Evolutionary conservation across 352 stramenopile species (phyloP).

Genomic region (Pilasporangium apinafurcum): DNA sequence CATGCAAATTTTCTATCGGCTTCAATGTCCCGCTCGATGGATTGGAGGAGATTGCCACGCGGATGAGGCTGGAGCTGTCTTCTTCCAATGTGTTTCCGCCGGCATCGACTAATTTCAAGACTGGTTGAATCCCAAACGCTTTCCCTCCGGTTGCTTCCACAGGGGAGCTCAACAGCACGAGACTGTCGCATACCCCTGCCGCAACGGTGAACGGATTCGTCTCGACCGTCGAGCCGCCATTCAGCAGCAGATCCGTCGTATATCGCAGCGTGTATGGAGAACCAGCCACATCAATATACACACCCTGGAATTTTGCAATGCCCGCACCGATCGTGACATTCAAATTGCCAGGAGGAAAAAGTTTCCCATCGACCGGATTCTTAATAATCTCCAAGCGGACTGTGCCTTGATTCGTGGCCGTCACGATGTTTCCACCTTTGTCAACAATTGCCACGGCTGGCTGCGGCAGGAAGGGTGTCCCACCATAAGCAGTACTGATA

Average conservation of each 20-base stretch:
- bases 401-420: constrained; percentile 28
- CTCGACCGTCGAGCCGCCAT: constrained; percentile 40
- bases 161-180: constrained; percentile 39
- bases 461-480: constrained; percentile 69
- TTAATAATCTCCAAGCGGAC: constrained; percentile 61
- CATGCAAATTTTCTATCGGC: constrained; percentile 29
- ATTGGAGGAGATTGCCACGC: constrained; percentile 66
- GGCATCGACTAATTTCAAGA: constrained; percentile 72
- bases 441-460: constrained; percentile 74
- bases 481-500: constrained; percentile 75
- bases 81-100: constrained; percentile 60
- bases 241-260: constrained; percentile 45
- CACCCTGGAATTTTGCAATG: constrained; percentile 45
- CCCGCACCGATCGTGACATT: constrained; percentile 51
- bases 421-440: constrained; percentile 64
- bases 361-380: constrained; percentile 45
- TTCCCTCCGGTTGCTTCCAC: constrained; percentile 46
- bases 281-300: constrained; percentile 72
- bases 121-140: constrained; percentile 66
- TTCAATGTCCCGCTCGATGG: constrained; percentile 47
- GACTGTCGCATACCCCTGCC: constrained; percentile 33
- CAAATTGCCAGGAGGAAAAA: constrained; percentile 36
- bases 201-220: constrained; percentile 80
- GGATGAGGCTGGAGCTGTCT: constrained; percentile 58
- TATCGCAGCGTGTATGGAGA: constrained; percentile 76